These are phyloP conservation scores for Beauveria australis DNA, from an alignment of 2,329 filamentous ascomycete species.

Conservation along the genomic window DNA sequence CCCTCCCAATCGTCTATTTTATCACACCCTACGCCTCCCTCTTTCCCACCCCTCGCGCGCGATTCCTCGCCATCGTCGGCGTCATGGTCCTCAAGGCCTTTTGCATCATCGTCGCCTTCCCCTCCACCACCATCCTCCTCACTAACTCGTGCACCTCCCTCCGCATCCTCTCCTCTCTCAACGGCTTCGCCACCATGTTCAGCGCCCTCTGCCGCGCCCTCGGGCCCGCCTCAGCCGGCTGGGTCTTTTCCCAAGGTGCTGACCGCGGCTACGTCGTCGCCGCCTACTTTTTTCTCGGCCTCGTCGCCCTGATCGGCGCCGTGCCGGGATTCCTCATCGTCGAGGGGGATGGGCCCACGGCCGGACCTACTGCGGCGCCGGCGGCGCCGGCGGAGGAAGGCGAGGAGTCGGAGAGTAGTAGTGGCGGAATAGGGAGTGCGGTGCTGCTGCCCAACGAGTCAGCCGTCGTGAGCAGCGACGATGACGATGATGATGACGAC, in stretches of 20 bases:
- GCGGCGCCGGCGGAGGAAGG: conserved; percentile 17
- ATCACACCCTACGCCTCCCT: conserved; percentile 75
- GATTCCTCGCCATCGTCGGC: conserved; percentile 54
- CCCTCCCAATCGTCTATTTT: conserved; percentile 70
- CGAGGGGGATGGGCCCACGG: conserved; percentile 60
- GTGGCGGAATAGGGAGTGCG: conserved; percentile 13
- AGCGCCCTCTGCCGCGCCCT: conserved; percentile 70
- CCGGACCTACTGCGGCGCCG: conserved; percentile 12
- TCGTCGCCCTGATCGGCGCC: conserved; percentile 55
- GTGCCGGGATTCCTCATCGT: conserved; percentile 67
- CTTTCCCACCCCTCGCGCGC: conserved; percentile 35
- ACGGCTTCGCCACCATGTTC: conserved; percentile 80
- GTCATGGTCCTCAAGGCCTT: conserved; percentile 69
- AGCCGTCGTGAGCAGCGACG: conserved; percentile 14
- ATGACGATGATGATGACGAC: conserved; percentile 9
- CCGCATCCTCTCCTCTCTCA: conserved; percentile 72
- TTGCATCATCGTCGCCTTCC: conserved; percentile 76
- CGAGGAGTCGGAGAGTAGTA: conserved; percentile 27
- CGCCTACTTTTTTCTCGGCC: conserved; percentile 72
- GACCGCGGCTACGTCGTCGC: conserved; percentile 67
- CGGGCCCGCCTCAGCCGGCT: conserved; percentile 68
- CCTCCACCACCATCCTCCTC: conserved; percentile 79
- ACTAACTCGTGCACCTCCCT: conserved; percentile 78
- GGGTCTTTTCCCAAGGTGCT: conserved; percentile 67
- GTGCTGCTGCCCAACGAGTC: conserved; percentile 18